These are phyloP conservation scores for Pythium vanterpoolii DNA, from an alignment of 352 stramenopile species.

Conservation along the genomic window DNA sequence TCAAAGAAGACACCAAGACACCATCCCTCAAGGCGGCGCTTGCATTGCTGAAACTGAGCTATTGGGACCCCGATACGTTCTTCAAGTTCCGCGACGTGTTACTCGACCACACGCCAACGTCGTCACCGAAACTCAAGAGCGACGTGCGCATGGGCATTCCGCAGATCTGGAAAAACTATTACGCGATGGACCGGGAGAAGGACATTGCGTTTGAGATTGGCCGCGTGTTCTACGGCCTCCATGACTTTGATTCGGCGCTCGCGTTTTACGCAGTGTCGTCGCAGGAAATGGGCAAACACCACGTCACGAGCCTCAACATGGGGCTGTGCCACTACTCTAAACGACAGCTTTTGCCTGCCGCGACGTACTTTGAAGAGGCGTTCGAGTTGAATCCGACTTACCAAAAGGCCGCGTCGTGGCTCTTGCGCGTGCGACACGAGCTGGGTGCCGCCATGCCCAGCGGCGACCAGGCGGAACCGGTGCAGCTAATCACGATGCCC, in stretches of 20 bases:
- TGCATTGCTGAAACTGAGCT: conserved; percentile 88
- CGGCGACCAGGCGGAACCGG: too few relatives aligned
- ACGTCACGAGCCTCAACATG: conserved; percentile 96
- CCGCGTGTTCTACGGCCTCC: conserved; percentile 90
- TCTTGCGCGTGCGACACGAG: conserved; percentile 75
- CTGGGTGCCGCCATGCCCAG: conserved; percentile 22
- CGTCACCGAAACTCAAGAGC: conserved; percentile 54
- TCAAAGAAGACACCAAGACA: conserved; percentile 78
- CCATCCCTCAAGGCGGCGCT: conserved; percentile 87
- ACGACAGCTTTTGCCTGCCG: conserved; percentile 57
- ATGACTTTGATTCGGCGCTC: conserved; percentile 90
- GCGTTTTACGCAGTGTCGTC: conserved; percentile 86
- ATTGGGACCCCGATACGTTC: conserved; percentile 94
- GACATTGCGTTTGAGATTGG: conserved; percentile 91
- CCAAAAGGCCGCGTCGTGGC: conserved; percentile 76
- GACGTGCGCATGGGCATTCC: conserved; percentile 88
- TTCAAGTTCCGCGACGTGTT: conserved; percentile 94
- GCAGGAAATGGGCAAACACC: conserved; percentile 90
- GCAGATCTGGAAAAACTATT: conserved; percentile 91
- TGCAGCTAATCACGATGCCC: conserved; percentile 31
- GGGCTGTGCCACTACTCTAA: conserved; percentile 93
- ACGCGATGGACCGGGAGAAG: conserved; percentile 91
- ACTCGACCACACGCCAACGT: conserved; percentile 79
- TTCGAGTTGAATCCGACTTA: conserved; percentile 67
- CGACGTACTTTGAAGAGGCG: conserved; percentile 69